A percentile compares a stretch with the other conserved stretches of the same genome.
Conservation (phyloP, 2,329 filamentous ascomycete genomes). For the Claviceps sp. region DNA sequence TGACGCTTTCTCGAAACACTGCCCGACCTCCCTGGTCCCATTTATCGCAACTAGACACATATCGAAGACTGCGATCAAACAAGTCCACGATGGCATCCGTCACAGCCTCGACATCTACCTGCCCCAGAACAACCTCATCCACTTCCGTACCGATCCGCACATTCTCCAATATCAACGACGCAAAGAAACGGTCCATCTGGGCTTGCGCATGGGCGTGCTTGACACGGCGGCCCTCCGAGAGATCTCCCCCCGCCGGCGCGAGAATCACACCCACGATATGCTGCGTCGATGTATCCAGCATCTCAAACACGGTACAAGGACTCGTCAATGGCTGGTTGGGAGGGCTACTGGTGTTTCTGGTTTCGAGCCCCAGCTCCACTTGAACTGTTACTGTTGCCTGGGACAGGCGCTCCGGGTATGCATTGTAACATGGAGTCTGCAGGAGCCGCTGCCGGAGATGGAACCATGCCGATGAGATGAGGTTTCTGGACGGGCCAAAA, state of each 20-base stretch:
- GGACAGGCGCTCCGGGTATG: background rate
- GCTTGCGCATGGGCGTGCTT: background rate
- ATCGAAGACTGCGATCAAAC: conserved; percentile 14
- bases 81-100: conserved; percentile 9
- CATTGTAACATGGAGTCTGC: conserved; percentile 2
- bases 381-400: background rate
- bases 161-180: conserved; percentile 1
- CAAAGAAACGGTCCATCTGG: conserved; percentile 5
- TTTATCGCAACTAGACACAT: conserved; percentile 11
- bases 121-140: background rate
- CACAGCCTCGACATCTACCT: background rate
- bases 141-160: background rate
- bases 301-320: conserved; percentile 1
- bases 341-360: background rate
- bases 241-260: background rate
- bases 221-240: too few relatives aligned
- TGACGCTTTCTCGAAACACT: conserved; percentile 11
- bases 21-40: conserved; percentile 11
- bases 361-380: background rate
- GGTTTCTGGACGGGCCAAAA: conserved; percentile 1
- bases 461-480: background rate
- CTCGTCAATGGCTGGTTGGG: background rate
- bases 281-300: background rate
- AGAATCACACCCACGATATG: conserved; percentile 5
- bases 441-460: conserved; percentile 2